phyloP scores from a whole-genome alignment of 768 basidiomycete genomes.

The Termitomyces sp. region DNA sequence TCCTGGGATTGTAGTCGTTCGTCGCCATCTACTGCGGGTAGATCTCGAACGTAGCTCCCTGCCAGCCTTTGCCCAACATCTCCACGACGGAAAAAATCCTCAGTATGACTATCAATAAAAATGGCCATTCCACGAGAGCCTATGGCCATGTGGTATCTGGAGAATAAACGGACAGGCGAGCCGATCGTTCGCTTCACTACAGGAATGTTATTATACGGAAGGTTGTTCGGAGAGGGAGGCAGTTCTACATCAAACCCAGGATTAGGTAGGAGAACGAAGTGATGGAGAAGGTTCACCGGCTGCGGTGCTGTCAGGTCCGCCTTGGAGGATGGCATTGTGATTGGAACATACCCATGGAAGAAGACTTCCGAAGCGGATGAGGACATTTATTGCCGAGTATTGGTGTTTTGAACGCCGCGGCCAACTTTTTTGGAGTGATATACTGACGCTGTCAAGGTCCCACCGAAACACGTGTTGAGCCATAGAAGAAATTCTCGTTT shows the following conservation, averaged over 20 bases:
- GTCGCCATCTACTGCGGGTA: slow-evolving; percentile 13
- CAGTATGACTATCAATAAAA: slow-evolving; percentile 62
- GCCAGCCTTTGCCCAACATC: slow-evolving; percentile 58
- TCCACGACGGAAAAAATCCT: slow-evolving; percentile 36
- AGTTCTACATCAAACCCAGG: slow-evolving; percentile 22
- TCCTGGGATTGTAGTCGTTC: slow-evolving; percentile 12
- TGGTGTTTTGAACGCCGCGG: slow-evolving; percentile 1
- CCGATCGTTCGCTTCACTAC: slow-evolving; percentile 34
- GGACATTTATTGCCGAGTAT: slow-evolving; percentile 37
- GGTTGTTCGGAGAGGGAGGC: slow-evolving; percentile 26
- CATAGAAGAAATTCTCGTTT: slow-evolving; percentile 33
- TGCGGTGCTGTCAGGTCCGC: slow-evolving; percentile 6
- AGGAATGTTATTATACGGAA: slow-evolving; percentile 39
- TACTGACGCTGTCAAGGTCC: slow-evolving; percentile 46
- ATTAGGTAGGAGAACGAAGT: slow-evolving; percentile 47
- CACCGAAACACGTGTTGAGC: slow-evolving; percentile 46
- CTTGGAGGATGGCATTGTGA: background rate
- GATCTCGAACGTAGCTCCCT: slow-evolving; percentile 22
- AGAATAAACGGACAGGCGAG: slow-evolving; percentile 54
- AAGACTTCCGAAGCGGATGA: slow-evolving; percentile 53
- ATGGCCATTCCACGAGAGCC: slow-evolving; percentile 57
- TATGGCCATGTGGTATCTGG: slow-evolving; percentile 45
- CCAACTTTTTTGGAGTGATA: slow-evolving; percentile 27
- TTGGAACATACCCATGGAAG: slow-evolving; percentile 45
- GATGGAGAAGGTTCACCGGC: slow-evolving; percentile 67